Conservation (phyloP, 306 rosid species). For the Boehmeria nivea region DNA sequence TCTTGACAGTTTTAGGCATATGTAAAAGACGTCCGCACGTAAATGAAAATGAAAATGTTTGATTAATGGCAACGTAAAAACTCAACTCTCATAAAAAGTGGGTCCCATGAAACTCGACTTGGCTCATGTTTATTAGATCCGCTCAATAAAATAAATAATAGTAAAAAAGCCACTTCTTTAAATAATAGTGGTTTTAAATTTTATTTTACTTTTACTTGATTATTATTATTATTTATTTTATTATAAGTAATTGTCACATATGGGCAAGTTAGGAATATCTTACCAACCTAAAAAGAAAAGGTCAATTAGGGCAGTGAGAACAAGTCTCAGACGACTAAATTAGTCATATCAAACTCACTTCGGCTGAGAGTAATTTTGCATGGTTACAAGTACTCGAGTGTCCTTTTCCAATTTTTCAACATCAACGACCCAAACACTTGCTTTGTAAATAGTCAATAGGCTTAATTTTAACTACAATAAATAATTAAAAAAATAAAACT, state of each 20-base stretch:
- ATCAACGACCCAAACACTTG: neutral
- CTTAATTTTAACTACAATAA: neutral
- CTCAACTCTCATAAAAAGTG: too few relatives aligned
- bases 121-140: too few relatives aligned
- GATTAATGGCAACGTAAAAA: too few relatives aligned
- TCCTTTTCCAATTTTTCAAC: constrained; percentile 13
- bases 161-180: too few relatives aligned
- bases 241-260: neutral
- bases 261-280: constrained; percentile 11
- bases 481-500: neutral
- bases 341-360: neutral
- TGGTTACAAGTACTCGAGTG: constrained; percentile 1
- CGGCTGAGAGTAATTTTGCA: constrained; percentile 5
- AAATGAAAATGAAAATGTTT: too few relatives aligned
- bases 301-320: constrained; percentile 14
- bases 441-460: neutral
- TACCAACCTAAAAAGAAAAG: constrained; percentile 11
- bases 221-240: too few relatives aligned
- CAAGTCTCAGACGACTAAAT: neutral
- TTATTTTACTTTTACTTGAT: too few relatives aligned
- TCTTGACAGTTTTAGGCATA: too few relatives aligned
- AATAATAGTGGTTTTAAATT: too few relatives aligned
- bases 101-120: too few relatives aligned
- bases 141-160: neutral
- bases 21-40: too few relatives aligned